Conservation (phyloP, 129 eudicot species). For the Chrysanthemum makinoi region DNA sequence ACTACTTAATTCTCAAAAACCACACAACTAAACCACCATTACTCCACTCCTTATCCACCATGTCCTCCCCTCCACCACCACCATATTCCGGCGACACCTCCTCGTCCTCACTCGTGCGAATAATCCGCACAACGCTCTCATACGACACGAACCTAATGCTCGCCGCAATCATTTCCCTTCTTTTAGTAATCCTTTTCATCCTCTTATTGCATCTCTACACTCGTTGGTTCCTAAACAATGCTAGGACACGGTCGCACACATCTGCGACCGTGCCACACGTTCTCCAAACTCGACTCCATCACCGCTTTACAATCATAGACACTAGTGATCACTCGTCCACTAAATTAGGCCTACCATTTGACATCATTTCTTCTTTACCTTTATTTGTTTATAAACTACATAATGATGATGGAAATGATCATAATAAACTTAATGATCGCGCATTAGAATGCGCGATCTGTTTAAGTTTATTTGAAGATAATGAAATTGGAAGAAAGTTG, state of each 20-base stretch:
- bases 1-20: conserved; percentile 1
- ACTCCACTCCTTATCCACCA: conserved; percentile 11
- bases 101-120: conserved; percentile 9
- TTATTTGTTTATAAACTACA: conserved; percentile 34
- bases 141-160: conserved; percentile 63
- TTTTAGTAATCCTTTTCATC: conserved; percentile 58
- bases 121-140: conserved; percentile 46
- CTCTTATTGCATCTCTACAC: conserved; percentile 61
- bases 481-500: conserved; percentile 50
- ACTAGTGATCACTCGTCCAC: conserved; percentile 16
- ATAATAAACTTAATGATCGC: conserved; percentile 7
- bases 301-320: conserved; percentile 41
- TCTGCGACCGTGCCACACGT: conserved; percentile 45
- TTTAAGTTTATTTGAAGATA: conserved; percentile 53
- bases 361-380: conserved; percentile 51
- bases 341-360: conserved; percentile 56
- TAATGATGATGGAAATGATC: neutral
- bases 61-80: conserved; percentile 33
- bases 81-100: conserved; percentile 12
- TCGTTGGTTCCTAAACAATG: conserved; percentile 57
- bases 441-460: conserved; percentile 70
- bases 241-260: conserved; percentile 30
- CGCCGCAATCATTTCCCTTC: conserved; percentile 55
- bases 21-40: conserved; percentile 19
- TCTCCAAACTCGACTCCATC: conserved; percentile 39